A percentile compares a stretch with the other conserved stretches of the same genome.
Conservation (phyloP, 2,329 filamentous ascomycete genomes). For the Paraphaeosphaeria sporulosa region DNA sequence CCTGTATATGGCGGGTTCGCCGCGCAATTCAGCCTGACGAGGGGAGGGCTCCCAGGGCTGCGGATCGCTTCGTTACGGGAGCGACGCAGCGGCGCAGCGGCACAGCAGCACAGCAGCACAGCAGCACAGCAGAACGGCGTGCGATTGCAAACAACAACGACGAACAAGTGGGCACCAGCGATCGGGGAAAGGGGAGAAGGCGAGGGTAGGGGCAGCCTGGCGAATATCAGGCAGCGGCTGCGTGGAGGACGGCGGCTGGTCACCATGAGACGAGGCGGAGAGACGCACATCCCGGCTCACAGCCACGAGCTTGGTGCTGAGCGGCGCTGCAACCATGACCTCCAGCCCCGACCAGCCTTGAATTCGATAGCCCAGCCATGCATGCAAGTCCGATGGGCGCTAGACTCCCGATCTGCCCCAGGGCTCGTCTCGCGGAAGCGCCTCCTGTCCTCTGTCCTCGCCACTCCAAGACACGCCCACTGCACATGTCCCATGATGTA, state of each 20-base stretch:
- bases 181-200: neutral
- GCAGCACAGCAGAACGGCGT: too few relatives aligned
- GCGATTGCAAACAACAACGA: neutral
- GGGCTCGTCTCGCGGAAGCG: neutral
- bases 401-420: constrained; percentile 4
- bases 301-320: constrained; percentile 14
- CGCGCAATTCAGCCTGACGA: constrained; percentile 10
- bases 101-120: too few relatives aligned
- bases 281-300: constrained; percentile 7
- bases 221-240: constrained; percentile 6
- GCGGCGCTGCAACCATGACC: constrained; percentile 12
- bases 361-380: constrained; percentile 9
- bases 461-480: neutral
- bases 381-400: constrained; percentile 10
- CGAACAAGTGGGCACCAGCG: neutral
- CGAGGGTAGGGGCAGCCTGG: neutral
- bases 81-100: constrained; percentile 3
- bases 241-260: neutral
- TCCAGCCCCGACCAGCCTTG: constrained; percentile 10
- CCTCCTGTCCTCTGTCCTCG: neutral
- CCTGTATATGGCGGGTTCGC: neutral
- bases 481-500: neutral
- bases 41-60: constrained; percentile 3
- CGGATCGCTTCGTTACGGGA: constrained; percentile 14
- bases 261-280: constrained; percentile 8